Conservation (phyloP, 306 rosid genomes). For the Phaseolus lunatus region DNA sequence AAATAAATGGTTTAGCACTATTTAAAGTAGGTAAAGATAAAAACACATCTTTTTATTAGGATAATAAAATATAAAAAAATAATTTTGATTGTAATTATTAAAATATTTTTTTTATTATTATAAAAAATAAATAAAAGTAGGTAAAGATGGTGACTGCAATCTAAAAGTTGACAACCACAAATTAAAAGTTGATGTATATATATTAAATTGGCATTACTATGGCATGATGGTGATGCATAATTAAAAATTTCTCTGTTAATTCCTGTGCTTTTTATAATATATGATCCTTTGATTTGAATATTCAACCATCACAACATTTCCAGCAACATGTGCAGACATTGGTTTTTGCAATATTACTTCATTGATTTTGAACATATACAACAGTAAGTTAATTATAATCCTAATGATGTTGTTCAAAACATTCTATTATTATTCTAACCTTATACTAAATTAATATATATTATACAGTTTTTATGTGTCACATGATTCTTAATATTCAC, state of each 20-base stretch:
- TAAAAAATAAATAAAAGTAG: no score
- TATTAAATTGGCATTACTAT: neutral
- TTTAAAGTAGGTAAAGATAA: slow-evolving; percentile 33
- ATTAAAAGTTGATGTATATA: slow-evolving; percentile 3
- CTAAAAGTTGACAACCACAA: slow-evolving; percentile 19
- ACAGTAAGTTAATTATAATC: neutral
- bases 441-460: neutral
- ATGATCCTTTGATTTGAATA: slow-evolving; percentile 4
- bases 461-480: neutral
- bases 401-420: no score
- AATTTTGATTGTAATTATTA: no score
- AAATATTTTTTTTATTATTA: no score
- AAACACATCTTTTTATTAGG: no score
- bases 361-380: neutral
- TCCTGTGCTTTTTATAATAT: neutral
- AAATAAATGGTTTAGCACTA: neutral
- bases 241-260: neutral
- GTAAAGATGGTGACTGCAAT: slow-evolving; percentile 28
- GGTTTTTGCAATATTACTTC: neutral
- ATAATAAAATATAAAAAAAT: no score
- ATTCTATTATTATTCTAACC: no score
- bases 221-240: neutral
- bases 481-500: neutral
- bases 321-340: neutral
- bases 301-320: neutral